Conservation (phyloP, 257 asterid species). For the Gentiana macrophylla region DNA sequence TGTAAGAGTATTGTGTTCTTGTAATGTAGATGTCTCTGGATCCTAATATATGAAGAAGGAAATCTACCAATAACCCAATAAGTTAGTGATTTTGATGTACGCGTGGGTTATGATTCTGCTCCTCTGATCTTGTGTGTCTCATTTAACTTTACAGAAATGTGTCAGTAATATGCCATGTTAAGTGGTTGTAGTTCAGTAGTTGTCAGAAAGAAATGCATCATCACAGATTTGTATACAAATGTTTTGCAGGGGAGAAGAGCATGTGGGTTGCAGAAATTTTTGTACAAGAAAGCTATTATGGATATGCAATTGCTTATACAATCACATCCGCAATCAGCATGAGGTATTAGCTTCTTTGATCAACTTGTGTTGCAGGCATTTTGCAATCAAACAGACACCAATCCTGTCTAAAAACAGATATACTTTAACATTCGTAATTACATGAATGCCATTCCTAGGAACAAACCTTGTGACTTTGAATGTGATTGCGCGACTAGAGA, state of each 20-base stretch:
- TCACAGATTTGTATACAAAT: background rate
- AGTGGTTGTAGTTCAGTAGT: background rate
- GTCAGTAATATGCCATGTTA: background rate
- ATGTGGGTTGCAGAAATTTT: constrained; percentile 40
- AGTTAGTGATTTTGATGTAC: too few species aligned
- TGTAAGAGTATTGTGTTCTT: too few species aligned
- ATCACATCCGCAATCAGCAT: constrained; percentile 53
- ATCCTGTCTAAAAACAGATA: too few species aligned
- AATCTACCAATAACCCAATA: too few species aligned
- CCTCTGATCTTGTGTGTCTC: background rate
- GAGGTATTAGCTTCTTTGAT: constrained; percentile 21
- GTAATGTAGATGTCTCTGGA: too few species aligned
- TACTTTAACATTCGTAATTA: too few species aligned
- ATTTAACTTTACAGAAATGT: background rate
- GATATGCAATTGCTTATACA: constrained; percentile 54
- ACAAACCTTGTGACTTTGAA: background rate
- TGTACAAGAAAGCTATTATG: constrained; percentile 47
- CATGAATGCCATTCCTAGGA: background rate
- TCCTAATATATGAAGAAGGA: too few species aligned
- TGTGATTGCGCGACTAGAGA: background rate
- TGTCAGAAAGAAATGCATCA: background rate
- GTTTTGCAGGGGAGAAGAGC: constrained; percentile 45
- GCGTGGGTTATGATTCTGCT: too few species aligned
- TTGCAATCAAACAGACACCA: too few species aligned
- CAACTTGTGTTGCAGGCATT: too few species aligned